These are phyloP conservation scores for Aspergillus funiculosus DNA, from an alignment of 495 filamentous ascomycete genomes.

Conservation along the genomic window DNA sequence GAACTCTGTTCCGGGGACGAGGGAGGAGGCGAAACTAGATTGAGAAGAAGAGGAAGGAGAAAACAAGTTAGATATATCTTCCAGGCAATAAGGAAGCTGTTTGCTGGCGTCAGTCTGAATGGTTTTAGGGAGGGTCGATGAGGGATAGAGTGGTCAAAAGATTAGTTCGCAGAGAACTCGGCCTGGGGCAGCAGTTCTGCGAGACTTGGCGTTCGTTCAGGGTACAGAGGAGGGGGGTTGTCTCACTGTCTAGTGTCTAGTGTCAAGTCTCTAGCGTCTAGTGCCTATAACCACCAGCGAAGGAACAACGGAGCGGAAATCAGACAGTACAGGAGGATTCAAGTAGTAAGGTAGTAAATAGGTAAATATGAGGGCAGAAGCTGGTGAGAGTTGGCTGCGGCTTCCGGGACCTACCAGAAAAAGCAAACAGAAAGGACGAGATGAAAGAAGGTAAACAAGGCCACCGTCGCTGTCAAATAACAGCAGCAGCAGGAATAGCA, in stretches of 20 bases:
- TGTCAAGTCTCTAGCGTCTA: too few relatives aligned
- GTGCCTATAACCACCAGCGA: constrained; percentile 11
- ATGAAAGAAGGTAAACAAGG: constrained; percentile 8
- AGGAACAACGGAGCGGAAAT: constrained; percentile 5
- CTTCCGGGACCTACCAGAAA: constrained; percentile 1
- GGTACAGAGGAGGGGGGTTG: too few relatives aligned
- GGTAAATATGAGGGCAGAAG: background rate
- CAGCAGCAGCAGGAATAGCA: constrained; percentile 3
- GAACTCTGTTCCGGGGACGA: constrained; percentile 19
- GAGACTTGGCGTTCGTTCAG: constrained; percentile 19
- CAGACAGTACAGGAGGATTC: background rate
- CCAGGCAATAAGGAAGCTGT: background rate
- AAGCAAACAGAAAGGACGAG: constrained; percentile 3
- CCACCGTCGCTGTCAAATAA: too few relatives aligned
- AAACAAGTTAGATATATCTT: background rate
- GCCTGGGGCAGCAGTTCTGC: constrained; percentile 19
- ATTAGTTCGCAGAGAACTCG: constrained; percentile 17
- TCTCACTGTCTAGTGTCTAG: too few relatives aligned
- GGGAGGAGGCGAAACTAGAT: background rate
- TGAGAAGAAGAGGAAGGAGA: background rate
- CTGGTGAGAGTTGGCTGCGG: background rate
- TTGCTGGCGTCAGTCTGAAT: background rate
- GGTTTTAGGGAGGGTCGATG: background rate
- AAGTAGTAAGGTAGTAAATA: background rate
- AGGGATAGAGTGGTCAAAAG: background rate